A percentile compares a stretch with the other conserved stretches of the same genome.
phyloP scores from a whole-genome alignment of 1,139 yeast genomes.

The Geotrichum europaeum region DNA sequence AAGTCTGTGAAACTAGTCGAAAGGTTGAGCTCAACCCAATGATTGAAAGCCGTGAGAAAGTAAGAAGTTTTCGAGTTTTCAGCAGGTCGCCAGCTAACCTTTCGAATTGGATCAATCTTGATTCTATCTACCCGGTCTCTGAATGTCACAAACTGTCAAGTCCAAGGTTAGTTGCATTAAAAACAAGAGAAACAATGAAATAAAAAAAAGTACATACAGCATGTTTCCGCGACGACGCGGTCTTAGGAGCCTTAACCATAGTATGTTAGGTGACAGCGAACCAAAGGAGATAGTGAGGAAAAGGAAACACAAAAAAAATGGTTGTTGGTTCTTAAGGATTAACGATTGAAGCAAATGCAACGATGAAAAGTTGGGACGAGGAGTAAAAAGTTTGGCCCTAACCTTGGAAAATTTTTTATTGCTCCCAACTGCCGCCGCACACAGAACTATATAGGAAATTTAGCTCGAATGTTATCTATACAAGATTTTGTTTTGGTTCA shows the following conservation, averaged over 20 bases:
- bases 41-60: conserved; percentile 69
- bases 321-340: background rate
- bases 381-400: conserved; percentile 6
- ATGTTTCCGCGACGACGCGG: conserved; percentile 18
- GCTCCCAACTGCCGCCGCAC: conserved; percentile 10
- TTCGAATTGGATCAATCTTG: conserved; percentile 75
- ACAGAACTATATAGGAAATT: background rate
- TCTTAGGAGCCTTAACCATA: conserved; percentile 16
- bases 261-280: background rate
- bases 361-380: background rate
- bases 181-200: background rate
- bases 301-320: background rate
- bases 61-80: conserved; percentile 56
- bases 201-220: conserved; percentile 12
- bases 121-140: conserved; percentile 78
- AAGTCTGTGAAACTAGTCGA: conserved; percentile 69
- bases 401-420: conserved; percentile 6
- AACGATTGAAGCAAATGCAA: background rate
- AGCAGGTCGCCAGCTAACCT: conserved; percentile 56
- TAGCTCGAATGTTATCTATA: background rate
- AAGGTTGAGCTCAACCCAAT: conserved; percentile 83
- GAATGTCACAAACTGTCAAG: conserved; percentile 53
- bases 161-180: background rate
- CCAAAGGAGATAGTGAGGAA: background rate
- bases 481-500: background rate